Evolutionary conservation across 1,284 basidiomycete species (phyloP), one percentile per base, ranked within the genome.

Genomic region (Marasmius oreades): DNA sequence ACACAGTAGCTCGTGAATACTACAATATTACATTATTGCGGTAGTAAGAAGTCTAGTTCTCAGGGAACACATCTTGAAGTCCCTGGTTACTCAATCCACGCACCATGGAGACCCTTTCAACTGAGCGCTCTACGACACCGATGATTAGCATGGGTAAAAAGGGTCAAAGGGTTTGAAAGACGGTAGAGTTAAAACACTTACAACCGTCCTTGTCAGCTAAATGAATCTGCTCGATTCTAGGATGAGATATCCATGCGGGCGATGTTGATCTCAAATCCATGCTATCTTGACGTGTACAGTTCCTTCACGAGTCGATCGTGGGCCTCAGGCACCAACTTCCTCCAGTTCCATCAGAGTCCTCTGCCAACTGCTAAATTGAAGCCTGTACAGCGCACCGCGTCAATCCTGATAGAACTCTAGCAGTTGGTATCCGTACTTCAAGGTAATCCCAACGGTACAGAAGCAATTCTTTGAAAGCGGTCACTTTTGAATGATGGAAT

Each of bases 371-470:
- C 65, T 0, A 65, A 66, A 23, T 77, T 77, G 24, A 85, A 67
- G 0, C 88, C 88, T 6, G 88, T 80, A 63, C 90, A 87, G 60
- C 82, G 78, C 52, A 92, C 75, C 28, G 93, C 81, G 56, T 85
- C 87, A 63, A 84, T 82, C 37, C 92, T 77, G 50, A 93, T 76
- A 0, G 88, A 81, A 63, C 78, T 78, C 91, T 91, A 95, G 92
- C 92, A 94, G 69, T 90, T 77, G 22, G 78, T 74, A 59, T 84
- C 86, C 0, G 86, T 90, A 22, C 31, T 33, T 5, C 53, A 53
- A 0, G 84, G 85, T 0, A 94, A 75, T 0, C 79, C 80, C 63
- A 92, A 90, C 0, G 92, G 78, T 53, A 88, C 84, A 16, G 84
- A 76, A 3, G 92, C 88, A 0, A 82, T 90, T 44, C 93, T 82